These are phyloP conservation scores for Themeda triandra DNA, from an alignment of 176 grass and related monocot species.

Conservation along the genomic window DNA sequence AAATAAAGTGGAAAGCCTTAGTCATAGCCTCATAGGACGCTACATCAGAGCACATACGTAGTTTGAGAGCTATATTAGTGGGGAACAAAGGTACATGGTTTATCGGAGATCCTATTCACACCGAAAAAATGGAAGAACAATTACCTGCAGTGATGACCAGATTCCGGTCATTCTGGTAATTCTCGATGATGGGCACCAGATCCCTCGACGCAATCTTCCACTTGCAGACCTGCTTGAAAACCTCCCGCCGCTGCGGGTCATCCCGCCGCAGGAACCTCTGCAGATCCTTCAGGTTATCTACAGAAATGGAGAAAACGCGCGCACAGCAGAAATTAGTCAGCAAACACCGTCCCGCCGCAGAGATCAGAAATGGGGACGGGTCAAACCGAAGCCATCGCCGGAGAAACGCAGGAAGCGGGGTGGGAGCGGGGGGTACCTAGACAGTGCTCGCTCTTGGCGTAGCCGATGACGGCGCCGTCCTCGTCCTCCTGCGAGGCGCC, in stretches of 20 bases:
- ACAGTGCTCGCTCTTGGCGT: slow-evolving; percentile 68
- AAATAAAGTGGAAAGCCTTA: not conserved
- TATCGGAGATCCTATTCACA: not conserved
- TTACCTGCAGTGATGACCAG: slow-evolving; percentile 66
- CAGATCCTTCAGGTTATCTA: slow-evolving; percentile 87
- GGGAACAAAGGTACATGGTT: not conserved
- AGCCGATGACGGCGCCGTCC: slow-evolving; percentile 48
- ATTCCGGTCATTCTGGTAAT: slow-evolving; percentile 70
- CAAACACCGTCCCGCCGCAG: not conserved
- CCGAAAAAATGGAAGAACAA: not conserved
- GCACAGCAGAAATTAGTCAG: not conserved
- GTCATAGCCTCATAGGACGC: not conserved
- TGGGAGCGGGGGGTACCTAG: slow-evolving; percentile 37
- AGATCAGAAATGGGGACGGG: not conserved
- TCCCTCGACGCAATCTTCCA: slow-evolving; percentile 73
- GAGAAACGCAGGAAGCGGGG: not conserved
- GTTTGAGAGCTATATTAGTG: not conserved
- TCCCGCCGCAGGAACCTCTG: slow-evolving; percentile 78
- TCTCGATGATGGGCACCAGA: slow-evolving; percentile 83
- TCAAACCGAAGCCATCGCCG: not conserved
- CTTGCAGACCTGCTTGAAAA: slow-evolving; percentile 93
- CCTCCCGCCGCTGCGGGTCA: slow-evolving; percentile 60
- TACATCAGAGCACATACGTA: not conserved
- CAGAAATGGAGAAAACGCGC: slow-evolving; percentile 1
- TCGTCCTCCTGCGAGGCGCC: slow-evolving; percentile 51